Evolutionary conservation across 2,329 filamentous ascomycete species (phyloP), one percentile per base, ranked within the genome.

Genomic region (Penicillium sp.): DNA sequence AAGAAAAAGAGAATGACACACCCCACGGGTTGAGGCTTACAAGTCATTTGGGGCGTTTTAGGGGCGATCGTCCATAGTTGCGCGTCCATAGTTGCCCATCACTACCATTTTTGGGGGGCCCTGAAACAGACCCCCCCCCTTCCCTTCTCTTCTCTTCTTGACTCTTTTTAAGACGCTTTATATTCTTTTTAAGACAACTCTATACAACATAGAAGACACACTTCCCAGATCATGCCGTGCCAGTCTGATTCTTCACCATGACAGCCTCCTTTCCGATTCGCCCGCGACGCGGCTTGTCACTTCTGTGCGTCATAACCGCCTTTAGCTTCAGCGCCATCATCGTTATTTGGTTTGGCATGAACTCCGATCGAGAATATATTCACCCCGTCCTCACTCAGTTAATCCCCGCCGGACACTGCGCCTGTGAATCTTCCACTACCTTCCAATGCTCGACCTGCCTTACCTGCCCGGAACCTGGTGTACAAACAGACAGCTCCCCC

Each of bases 381-480:
- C 69, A 71, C 38, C 73, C 72, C 1, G 44, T 74, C 29, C 62
- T 75, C 47, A 74, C 70, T 6, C 73, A 75, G 44, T 55, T 75
- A 9, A 72, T 75, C 48, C 73, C 73, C 46, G 73, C 72, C 9
- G 73, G 73, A 13, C 72, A 75, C 54, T 74, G 72, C 57, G 69
- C 72, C 35, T 75, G 72, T 56, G 58, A 71, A 55, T 67, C 68
- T n/a, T 72, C 72, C 2, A 74, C 72, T 6, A 72, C 68, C 34
- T 75, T 75, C 58, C 65, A 74, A 55, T 75, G 73, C 58, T 62
- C 68, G 5, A 74, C 65, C 44, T 73, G 72, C 54, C 57, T 74
- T 22, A 64, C 66, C 8, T 72, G 69, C 37, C 60, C 68, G 26
- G 56, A 65, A 24, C 39, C 56, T 4, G 51, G 43, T 9, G 20